These are phyloP conservation scores for Fusarium acutatum DNA, from an alignment of 2,329 filamentous ascomycete species.

Conservation along the genomic window DNA sequence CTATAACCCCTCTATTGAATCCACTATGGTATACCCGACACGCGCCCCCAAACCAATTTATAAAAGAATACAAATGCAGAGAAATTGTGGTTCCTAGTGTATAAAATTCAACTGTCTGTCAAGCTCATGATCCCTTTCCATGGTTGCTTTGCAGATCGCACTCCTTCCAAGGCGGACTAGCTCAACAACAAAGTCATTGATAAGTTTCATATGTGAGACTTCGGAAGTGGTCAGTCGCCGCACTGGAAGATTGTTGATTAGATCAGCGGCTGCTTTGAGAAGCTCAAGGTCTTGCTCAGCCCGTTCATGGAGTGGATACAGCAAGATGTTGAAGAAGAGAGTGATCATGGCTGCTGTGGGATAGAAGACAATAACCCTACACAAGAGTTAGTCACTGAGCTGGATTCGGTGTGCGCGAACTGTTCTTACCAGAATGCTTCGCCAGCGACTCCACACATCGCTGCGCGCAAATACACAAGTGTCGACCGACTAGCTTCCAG, in stretches of 20 bases:
- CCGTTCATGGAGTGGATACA: conserved; percentile 54
- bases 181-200: conserved; percentile 56
- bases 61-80: background rate
- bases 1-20: background rate
- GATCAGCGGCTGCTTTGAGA: conserved; percentile 51
- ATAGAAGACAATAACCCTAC: conserved; percentile 65
- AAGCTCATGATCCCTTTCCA: background rate
- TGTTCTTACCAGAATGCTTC: conserved; percentile 60
- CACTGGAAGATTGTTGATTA: conserved; percentile 53
- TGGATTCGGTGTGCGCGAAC: fast-evolving
- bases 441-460: conserved; percentile 52
- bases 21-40: background rate
- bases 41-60: background rate
- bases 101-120: background rate
- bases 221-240: conserved; percentile 45
- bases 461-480: conserved; percentile 56
- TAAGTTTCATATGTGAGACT: conserved; percentile 50
- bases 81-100: background rate
- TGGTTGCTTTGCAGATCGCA: conserved; percentile 46
- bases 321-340: conserved; percentile 64
- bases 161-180: conserved; percentile 53
- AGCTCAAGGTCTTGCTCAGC: conserved; percentile 57
- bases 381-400: background rate
- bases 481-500: conserved; percentile 66
- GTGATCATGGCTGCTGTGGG: conserved; percentile 62